These are phyloP conservation scores for Thalassiosira gravida DNA, from an alignment of 352 stramenopile species.

Conservation along the genomic window DNA sequence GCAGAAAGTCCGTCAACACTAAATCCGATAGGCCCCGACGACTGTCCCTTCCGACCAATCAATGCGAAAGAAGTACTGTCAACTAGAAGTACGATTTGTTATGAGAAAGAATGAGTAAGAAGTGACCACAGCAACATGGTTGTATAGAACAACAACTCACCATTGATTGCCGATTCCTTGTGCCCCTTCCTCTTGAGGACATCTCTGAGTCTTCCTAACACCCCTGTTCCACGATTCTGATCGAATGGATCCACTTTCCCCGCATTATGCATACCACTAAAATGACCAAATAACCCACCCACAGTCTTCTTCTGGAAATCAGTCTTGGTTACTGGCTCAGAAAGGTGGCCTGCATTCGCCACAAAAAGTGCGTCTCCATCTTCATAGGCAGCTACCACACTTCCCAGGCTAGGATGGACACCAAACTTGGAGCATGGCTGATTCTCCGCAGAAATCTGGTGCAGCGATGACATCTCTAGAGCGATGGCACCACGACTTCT, in stretches of 20 bases:
- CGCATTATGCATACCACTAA: constrained; percentile 27
- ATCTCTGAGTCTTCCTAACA: constrained; percentile 78
- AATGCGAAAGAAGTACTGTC: no score
- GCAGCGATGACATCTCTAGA: constrained; percentile 33
- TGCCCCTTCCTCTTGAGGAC: constrained; percentile 53
- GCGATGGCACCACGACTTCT: constrained; percentile 6
- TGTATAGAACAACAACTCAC: constrained; percentile 28
- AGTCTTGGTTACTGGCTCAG: constrained; percentile 58
- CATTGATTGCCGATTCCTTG: constrained; percentile 38
- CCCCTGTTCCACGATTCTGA: constrained; percentile 57
- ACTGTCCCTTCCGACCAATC: no score
- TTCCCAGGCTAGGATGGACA: constrained; percentile 59
- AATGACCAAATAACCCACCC: constrained; percentile 71
- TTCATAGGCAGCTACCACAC: constrained; percentile 71
- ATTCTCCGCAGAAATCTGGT: constrained; percentile 36
- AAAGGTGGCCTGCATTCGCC: constrained; percentile 79
- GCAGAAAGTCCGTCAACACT: no score
- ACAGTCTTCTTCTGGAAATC: constrained; percentile 60
- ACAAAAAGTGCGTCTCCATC: constrained; percentile 59
- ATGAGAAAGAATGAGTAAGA: no score
- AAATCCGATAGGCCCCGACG: no score
- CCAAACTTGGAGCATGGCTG: constrained; percentile 62
- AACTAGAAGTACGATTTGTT: no score
- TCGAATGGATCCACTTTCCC: constrained; percentile 67
- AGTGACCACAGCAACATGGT: no score